A percentile compares a stretch with the other conserved stretches of the same genome.
Evolutionary conservation across 306 rosid species (phyloP).

Genomic region (Gillenia trifoliata): DNA sequence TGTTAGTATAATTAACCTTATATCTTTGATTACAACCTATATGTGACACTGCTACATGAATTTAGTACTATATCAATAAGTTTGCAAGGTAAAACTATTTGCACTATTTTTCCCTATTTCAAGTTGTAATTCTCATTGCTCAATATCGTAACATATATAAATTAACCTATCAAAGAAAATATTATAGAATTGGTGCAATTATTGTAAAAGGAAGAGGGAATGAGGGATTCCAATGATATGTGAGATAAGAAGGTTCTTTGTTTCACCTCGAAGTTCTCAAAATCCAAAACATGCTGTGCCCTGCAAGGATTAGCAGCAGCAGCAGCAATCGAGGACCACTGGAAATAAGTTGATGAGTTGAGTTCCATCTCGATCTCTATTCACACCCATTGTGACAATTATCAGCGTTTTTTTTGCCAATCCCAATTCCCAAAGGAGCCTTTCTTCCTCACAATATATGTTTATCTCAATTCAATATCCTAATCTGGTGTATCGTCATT

Average conservation of each 20-base stretch:
- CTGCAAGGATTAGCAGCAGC: neutral
- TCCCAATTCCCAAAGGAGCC: too few relatives aligned
- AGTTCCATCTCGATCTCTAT: neutral
- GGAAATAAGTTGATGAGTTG: neutral
- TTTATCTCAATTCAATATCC: neutral
- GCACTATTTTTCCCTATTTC: too few relatives aligned
- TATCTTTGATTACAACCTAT: too few relatives aligned
- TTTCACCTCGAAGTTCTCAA: slow-evolving; percentile 41
- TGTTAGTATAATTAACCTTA: too few relatives aligned
- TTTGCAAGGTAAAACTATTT: too few relatives aligned
- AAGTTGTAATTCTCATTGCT: too few relatives aligned
- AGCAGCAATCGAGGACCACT: slow-evolving; percentile 13
- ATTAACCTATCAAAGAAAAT: too few relatives aligned
- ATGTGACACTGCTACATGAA: too few relatives aligned
- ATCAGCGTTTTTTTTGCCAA: too few relatives aligned
- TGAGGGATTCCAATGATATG: slow-evolving; percentile 4
- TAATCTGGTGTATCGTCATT: neutral
- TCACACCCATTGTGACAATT: neutral
- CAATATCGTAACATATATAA: too few relatives aligned
- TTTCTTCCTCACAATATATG: neutral
- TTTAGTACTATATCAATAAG: too few relatives aligned
- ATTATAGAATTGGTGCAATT: neutral
- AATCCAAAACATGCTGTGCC: neutral
- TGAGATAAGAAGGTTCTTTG: neutral
- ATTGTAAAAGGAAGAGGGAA: neutral